Evolutionary conservation across 148 eudicot genomes (phyloP).

Genomic region (Rhododendron vialii): DNA sequence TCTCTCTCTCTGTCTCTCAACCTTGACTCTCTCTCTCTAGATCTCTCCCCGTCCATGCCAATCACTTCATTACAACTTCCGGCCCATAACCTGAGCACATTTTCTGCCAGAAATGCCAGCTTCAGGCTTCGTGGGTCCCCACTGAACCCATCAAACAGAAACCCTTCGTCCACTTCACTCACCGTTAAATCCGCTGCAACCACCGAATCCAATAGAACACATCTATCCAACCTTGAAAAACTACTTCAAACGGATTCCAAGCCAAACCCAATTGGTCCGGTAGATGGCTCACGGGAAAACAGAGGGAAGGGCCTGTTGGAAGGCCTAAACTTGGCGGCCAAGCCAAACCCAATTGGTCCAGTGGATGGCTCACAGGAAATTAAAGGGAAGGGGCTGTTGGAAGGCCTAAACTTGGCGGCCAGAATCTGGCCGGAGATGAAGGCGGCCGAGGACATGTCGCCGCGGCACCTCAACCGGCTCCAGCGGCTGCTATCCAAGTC

Average conservation of each 20-base stretch:
- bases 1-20: not conserved
- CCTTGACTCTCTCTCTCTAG: not conserved
- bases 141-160: constrained; percentile 26
- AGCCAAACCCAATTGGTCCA: not conserved
- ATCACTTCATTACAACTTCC: constrained; percentile 33
- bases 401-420: constrained; percentile 36
- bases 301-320: constrained; percentile 33
- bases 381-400: constrained; percentile 29
- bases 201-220: constrained; percentile 30
- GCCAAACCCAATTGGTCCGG: too few species aligned
- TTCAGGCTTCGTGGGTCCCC: constrained; percentile 33
- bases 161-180: not conserved
- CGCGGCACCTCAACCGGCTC: constrained; percentile 58
- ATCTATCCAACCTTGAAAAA: constrained; percentile 63
- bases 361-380: not conserved
- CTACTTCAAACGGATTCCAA: constrained; percentile 30
- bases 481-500: constrained; percentile 53
- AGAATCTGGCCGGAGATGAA: constrained; percentile 64
- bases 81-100: constrained; percentile 26
- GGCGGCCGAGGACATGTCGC: constrained; percentile 75
- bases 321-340: constrained; percentile 33
- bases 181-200: constrained; percentile 11
- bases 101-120: constrained; percentile 29
- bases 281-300: not conserved
- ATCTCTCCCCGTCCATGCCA: constrained; percentile 23